phyloP scores from a whole-genome alignment of 495 filamentous ascomycete genomes.

The Aspergillus carlsbadensis region DNA sequence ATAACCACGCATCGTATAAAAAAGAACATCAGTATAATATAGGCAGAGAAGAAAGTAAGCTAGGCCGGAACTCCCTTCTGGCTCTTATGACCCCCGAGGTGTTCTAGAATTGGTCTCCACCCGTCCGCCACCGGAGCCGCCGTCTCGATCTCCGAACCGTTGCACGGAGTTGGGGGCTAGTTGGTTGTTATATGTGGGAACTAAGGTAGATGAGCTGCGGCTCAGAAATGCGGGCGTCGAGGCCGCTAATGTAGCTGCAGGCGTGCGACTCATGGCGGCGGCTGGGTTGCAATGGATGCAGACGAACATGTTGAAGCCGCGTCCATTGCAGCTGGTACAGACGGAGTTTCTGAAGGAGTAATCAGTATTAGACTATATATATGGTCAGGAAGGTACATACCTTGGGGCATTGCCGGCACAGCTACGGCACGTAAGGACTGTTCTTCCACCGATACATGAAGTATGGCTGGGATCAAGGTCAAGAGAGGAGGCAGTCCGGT shows the following conservation, averaged over 20 bases:
- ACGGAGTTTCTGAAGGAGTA: constrained; percentile 25
- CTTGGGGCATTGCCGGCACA: constrained; percentile 44
- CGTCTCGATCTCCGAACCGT: constrained; percentile 17
- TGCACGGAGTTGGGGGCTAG: constrained; percentile 16
- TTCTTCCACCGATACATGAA: constrained; percentile 38
- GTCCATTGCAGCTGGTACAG: constrained; percentile 35
- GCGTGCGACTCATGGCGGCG: constrained; percentile 18
- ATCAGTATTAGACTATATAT: not conserved
- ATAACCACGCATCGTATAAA: not conserved
- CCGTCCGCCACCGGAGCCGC: constrained; percentile 23
- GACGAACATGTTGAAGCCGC: constrained; percentile 38
- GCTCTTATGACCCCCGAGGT: constrained; percentile 16
- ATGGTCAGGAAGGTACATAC: constrained; percentile 16
- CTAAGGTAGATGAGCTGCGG: constrained; percentile 32
- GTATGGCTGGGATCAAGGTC: constrained; percentile 36
- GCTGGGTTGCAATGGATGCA: constrained; percentile 39
- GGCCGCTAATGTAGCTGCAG: constrained; percentile 26
- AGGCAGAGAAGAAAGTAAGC: not conserved
- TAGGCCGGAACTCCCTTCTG: not conserved
- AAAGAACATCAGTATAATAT: not conserved
- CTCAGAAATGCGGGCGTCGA: constrained; percentile 32
- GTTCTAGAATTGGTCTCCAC: constrained; percentile 26
- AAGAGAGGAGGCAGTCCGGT: constrained; percentile 15
- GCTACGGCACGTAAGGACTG: constrained; percentile 36
- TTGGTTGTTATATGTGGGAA: constrained; percentile 24